Conservation (phyloP, 257 asterid genomes). For the Ballota nigra region DNA sequence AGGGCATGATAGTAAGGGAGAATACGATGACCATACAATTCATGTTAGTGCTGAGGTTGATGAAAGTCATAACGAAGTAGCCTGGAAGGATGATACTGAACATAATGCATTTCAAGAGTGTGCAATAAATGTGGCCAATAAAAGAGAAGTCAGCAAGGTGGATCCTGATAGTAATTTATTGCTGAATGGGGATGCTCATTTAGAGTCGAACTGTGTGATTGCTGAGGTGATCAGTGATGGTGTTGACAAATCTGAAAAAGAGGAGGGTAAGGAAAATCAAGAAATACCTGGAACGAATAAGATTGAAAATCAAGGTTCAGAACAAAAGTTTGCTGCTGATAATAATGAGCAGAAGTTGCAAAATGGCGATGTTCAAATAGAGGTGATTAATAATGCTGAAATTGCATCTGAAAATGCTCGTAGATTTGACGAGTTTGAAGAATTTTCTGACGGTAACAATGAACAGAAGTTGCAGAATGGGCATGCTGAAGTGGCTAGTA, state of each 20-base stretch:
- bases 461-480: constrained; percentile 39
- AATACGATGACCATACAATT: constrained; percentile 36
- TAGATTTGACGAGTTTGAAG: constrained; percentile 29
- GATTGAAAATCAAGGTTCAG: constrained; percentile 46
- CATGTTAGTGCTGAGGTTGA: constrained; percentile 41
- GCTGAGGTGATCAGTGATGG: constrained; percentile 34
- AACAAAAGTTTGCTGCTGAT: constrained; percentile 42
- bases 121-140: constrained; percentile 60
- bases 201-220: constrained; percentile 27
- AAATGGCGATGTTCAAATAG: constrained; percentile 27
- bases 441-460: constrained; percentile 37
- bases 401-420: constrained; percentile 15
- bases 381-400: constrained; percentile 30
- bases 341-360: constrained; percentile 38
- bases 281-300: constrained; percentile 39
- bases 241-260: constrained; percentile 35
- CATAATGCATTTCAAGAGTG: constrained; percentile 80
- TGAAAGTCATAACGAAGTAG: constrained; percentile 34
- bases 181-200: constrained; percentile 29
- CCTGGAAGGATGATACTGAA: constrained; percentile 52
- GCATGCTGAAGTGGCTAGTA: constrained; percentile 5
- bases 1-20: constrained; percentile 63
- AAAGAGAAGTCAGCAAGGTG: constrained; percentile 31
- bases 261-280: constrained; percentile 36
- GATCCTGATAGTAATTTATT: constrained; percentile 32